Evolutionary conservation across 169 alveolate genomes (phyloP).

Genomic region (Plasmodium knowlesi): DNA sequence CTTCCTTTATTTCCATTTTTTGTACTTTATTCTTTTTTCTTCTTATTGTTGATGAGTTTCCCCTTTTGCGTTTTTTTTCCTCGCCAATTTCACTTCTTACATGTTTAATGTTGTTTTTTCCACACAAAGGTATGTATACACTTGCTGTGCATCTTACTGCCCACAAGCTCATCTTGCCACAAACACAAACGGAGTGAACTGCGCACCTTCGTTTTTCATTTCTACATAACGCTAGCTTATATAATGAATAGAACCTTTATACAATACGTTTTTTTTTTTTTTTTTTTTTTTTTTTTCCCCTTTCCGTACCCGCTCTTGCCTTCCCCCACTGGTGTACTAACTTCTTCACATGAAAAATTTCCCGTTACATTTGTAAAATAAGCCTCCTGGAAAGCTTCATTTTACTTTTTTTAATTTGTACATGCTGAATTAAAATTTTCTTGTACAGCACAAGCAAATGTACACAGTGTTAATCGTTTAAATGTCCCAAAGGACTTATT

Average conservation of each 20-base stretch:
- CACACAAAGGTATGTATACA: neutral
- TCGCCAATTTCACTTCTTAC: neutral
- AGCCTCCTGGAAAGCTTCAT: neutral
- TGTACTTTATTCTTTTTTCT: neutral
- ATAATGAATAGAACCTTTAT: neutral
- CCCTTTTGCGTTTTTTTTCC: neutral
- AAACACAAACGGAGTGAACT: neutral
- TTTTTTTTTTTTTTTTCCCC: neutral
- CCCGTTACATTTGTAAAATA: neutral
- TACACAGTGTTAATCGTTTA: neutral
- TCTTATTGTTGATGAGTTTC: neutral
- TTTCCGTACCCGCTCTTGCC: neutral
- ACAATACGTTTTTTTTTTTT: neutral
- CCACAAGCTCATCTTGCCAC: neutral
- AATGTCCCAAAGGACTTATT: conserved; percentile 5
- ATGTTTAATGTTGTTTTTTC: neutral
- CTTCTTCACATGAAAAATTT: neutral
- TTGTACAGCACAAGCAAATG: neutral
- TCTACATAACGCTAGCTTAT: neutral
- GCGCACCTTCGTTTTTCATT: neutral
- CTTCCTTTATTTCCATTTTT: neutral
- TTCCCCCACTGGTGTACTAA: neutral
- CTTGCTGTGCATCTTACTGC: neutral
- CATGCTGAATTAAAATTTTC: neutral
- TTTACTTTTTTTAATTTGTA: neutral